Evolutionary conservation across 1,139 yeast genomes (phyloP).

Genomic region (Dujonia santamariae): DNA sequence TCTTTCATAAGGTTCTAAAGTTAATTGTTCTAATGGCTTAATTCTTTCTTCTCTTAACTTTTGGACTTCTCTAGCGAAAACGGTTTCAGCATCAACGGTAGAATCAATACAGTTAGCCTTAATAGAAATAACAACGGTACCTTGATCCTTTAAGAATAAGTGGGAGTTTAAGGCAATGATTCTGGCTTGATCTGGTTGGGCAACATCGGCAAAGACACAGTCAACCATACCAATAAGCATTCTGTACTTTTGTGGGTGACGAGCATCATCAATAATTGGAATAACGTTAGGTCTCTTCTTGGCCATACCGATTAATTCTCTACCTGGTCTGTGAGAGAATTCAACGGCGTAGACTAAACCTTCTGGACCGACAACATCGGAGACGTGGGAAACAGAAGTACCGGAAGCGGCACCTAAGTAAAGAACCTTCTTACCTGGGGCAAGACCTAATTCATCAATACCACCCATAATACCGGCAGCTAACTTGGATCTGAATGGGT

Average conservation of each 20-base stretch:
- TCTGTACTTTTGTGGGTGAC: slow-evolving; percentile 99
- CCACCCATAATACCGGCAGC: slow-evolving; percentile 99
- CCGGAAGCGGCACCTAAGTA: slow-evolving; percentile 99
- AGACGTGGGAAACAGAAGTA: slow-evolving; percentile 97
- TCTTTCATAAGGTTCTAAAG: slow-evolving; percentile 98
- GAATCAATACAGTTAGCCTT: slow-evolving; percentile 99
- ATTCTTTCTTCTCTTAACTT: slow-evolving; percentile 98
- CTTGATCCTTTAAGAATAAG: slow-evolving; percentile 95
- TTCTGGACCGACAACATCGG: slow-evolving; percentile 98
- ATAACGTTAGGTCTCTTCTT: slow-evolving; percentile 99
- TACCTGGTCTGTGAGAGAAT: slow-evolving; percentile 99
- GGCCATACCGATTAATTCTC: slow-evolving; percentile 99
- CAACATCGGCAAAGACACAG: slow-evolving; percentile 98
- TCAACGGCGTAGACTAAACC: slow-evolving; percentile 98
- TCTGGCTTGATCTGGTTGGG: slow-evolving; percentile 99
- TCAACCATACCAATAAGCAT: slow-evolving; percentile 99
- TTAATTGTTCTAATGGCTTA: slow-evolving; percentile 97
- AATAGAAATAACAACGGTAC: slow-evolving; percentile 96
- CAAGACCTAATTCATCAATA: slow-evolving; percentile 94
- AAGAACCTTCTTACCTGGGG: slow-evolving; percentile 96
- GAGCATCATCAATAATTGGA: slow-evolving; percentile 98
- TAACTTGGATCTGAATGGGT: slow-evolving; percentile 98
- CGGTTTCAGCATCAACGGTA: slow-evolving; percentile 98
- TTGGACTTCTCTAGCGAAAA: slow-evolving; percentile 98
- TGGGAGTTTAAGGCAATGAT: slow-evolving; percentile 97